These are phyloP conservation scores for Marchantia paleacea DNA, from an alignment of 225 moss, liverwort and hornwort genomes.

Conservation along the genomic window DNA sequence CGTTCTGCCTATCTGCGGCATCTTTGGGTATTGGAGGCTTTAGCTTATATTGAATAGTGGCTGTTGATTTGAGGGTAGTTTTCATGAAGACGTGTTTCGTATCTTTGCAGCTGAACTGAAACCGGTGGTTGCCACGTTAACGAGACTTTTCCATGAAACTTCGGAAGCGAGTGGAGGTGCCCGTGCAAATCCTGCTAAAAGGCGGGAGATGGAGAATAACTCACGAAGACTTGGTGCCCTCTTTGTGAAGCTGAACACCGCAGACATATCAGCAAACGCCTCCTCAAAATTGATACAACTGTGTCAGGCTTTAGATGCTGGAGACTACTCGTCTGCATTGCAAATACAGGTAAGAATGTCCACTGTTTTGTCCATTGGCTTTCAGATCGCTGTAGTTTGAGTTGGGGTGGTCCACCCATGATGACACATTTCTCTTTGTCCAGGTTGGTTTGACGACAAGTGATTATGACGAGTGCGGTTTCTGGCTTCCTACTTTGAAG, in stretches of 20 bases:
- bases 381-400: background rate
- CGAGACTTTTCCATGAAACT: conserved; percentile 78
- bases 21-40: too few species aligned
- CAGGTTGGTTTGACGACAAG: conserved; percentile 92
- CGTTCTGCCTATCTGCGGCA: too few species aligned
- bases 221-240: conserved; percentile 85
- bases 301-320: conserved; percentile 65
- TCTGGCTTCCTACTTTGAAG: conserved; percentile 81
- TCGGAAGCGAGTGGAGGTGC: conserved; percentile 67
- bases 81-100: background rate
- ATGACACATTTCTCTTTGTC: background rate
- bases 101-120: conserved; percentile 69
- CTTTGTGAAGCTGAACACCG: conserved; percentile 78
- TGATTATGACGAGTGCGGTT: conserved; percentile 90
- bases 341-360: conserved; percentile 73
- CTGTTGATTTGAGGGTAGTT: background rate
- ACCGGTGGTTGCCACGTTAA: conserved; percentile 68
- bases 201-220: conserved; percentile 85
- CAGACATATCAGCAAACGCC: conserved; percentile 77
- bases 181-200: conserved; percentile 71
- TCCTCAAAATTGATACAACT: conserved; percentile 76
- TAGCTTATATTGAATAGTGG: too few species aligned
- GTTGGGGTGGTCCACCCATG: background rate
- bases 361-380: background rate
- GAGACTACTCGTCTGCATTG: conserved; percentile 65